These are phyloP conservation scores for Kodamaea alishanica DNA, from an alignment of 1,139 yeast species.

Conservation along the genomic window DNA sequence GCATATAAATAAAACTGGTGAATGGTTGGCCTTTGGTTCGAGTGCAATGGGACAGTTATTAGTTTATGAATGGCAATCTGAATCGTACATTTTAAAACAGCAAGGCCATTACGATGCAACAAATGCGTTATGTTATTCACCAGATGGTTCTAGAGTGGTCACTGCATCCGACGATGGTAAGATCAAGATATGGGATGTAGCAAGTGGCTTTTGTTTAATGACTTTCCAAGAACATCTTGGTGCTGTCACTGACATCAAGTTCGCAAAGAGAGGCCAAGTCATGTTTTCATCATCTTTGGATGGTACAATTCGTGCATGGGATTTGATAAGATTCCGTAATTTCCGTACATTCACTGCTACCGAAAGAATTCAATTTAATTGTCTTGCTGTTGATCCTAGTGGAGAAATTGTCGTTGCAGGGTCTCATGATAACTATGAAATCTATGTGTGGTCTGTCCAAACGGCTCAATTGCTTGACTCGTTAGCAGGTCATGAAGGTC, in stretches of 20 bases:
- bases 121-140: conserved; percentile 81
- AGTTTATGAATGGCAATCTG: conserved; percentile 99
- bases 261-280: conserved; percentile 86
- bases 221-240: conserved; percentile 91
- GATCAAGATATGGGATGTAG: conserved; percentile 92
- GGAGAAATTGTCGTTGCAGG: conserved; percentile 98
- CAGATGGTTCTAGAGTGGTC: conserved; percentile 89
- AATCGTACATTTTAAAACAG: conserved; percentile 88
- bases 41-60: conserved; percentile 85
- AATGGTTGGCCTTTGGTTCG: conserved; percentile 97
- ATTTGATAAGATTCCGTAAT: conserved; percentile 84
- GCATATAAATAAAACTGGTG: conserved; percentile 77
- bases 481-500: conserved; percentile 92
- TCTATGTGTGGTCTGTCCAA: conserved; percentile 96
- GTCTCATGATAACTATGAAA: conserved; percentile 82
- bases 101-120: conserved; percentile 96
- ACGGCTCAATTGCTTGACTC: conserved; percentile 88
- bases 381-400: conserved; percentile 93
- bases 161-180: conserved; percentile 98
- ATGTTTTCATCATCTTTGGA: conserved; percentile 87
- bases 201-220: conserved; percentile 86
- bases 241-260: conserved; percentile 82
- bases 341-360: conserved; percentile 93
- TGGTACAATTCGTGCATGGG: conserved; percentile 98
- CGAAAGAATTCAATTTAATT: conserved; percentile 79